A percentile compares a stretch with the other conserved stretches of the same genome.
phyloP scores from a whole-genome alignment of 768 basidiomycete genomes.

The Hebeloma cylindrosporum region DNA sequence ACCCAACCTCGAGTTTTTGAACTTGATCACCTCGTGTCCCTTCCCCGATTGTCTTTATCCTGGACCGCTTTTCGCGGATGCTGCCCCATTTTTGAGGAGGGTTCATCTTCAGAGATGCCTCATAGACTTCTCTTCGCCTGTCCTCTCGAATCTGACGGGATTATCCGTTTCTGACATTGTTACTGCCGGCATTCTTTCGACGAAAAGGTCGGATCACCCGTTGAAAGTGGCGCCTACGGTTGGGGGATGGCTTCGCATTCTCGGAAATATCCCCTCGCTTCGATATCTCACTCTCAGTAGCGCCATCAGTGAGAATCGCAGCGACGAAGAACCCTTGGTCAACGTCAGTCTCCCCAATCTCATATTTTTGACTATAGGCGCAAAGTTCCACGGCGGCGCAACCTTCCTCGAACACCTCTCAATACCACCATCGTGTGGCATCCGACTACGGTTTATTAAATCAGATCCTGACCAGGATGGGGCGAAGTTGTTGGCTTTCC shows the following conservation, averaged over 20 bases:
- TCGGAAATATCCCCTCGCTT: conserved; percentile 22
- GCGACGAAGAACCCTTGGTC: conserved; percentile 3
- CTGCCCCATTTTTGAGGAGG: conserved; percentile 21
- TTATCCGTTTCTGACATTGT: conserved; percentile 22
- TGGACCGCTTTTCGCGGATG: conserved; percentile 20
- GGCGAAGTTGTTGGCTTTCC: conserved; percentile 15
- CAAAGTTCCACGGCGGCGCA: conserved; percentile 18
- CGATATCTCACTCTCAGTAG: conserved; percentile 23
- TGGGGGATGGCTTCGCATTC: conserved; percentile 20
- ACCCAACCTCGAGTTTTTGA: conserved; percentile 22
- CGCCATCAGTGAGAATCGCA: conserved; percentile 16
- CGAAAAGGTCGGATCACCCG: conserved; percentile 14
- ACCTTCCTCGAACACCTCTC: conserved; percentile 18
- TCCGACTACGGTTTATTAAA: conserved; percentile 18
- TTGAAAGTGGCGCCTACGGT: conserved; percentile 23
- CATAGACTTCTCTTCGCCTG: conserved; percentile 21
- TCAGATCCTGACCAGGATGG: conserved; percentile 2
- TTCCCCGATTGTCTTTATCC: conserved; percentile 24
- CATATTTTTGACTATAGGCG: conserved; percentile 20
- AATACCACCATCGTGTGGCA: conserved; percentile 20
- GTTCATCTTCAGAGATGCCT: conserved; percentile 26
- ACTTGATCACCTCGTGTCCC: conserved; percentile 21
- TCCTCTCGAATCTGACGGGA: conserved; percentile 24
- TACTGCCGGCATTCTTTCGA: conserved; percentile 11
- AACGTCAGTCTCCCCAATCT: conserved; percentile 19